Base-by-base conservation (phyloP, 768 basidiomycete species). In the Mrakia blollopis region DNA sequence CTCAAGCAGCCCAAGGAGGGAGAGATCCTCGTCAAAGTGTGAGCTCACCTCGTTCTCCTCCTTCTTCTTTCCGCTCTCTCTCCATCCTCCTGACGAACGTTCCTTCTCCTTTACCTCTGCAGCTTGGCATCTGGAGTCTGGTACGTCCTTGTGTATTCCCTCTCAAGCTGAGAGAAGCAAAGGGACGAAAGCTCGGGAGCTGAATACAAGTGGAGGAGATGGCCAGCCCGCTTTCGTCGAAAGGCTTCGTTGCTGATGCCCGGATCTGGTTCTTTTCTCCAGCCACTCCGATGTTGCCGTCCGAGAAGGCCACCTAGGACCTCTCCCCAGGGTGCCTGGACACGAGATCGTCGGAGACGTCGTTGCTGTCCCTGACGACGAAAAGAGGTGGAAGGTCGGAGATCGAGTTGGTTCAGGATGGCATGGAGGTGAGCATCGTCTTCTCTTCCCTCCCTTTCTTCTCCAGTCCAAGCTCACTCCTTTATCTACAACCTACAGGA, bases 331-430 rank as follows among this genome's bases (percentile, higher is more conserved):
- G 18, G 13, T 74, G 18, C 72, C 71, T n/a, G 78, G 78, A 18
- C 80, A 81, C 74, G 80, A 80, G 77, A 78, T 80, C 21, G 47
- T 79, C 39, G 81, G 81, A 5, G 70, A 73, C 3, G 79, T 82
- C 54, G 79, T 80, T 32, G 80, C 79, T 18, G 72, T 79, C 14
- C 76, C 77, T 3, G 60, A 62, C n/a, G 39, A 8, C 18, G 81
- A 80, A 54, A 77, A 78, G 61, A 52, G 75, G 18, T 82, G 76
- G 76, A 81, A 82, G 73, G 79, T 80, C 30, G 81, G 81, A 7
- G 78, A 82, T 41, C 60, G 75, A 25, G 80, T 82, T 16, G 81
- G 81, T 41, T 74, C 76, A 30, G 78, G 78, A 18, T 80, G 78
- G 78, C 79, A 80, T 65, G 78, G 78, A 21, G 73, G 50, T 52